Conservation (phyloP, 225 moss, liverwort and hornwort genomes). For the Polytrichum commune region DNA sequence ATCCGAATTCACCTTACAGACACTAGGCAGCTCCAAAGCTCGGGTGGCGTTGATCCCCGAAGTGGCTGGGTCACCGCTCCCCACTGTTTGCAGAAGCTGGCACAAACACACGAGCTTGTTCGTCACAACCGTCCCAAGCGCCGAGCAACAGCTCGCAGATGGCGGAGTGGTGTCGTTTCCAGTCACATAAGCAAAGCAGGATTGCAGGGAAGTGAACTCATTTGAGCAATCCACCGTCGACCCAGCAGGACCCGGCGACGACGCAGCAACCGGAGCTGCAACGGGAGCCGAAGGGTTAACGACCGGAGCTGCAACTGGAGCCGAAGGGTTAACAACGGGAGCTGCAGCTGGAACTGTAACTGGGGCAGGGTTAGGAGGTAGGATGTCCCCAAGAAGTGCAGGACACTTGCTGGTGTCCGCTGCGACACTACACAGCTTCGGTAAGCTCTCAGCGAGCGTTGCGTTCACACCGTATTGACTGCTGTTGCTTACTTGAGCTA, state of each 20-base stretch:
- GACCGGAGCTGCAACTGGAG: neutral
- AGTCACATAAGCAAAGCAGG: slow-evolving; percentile 30
- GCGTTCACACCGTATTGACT: slow-evolving; percentile 42
- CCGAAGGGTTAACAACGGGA: neutral
- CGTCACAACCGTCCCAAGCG: slow-evolving; percentile 27
- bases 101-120: slow-evolving; percentile 37
- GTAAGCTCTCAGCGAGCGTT: slow-evolving; percentile 36
- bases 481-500: slow-evolving; percentile 30
- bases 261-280: neutral
- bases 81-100: slow-evolving; percentile 24
- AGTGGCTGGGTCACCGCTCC: slow-evolving; percentile 6
- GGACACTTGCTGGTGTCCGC: slow-evolving; percentile 35
- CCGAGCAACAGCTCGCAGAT: slow-evolving; percentile 23
- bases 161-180: slow-evolving; percentile 21
- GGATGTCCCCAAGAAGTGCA: slow-evolving; percentile 28
- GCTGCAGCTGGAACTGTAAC: neutral
- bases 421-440: slow-evolving; percentile 31
- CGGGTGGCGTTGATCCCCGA: slow-evolving; percentile 28
- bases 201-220: slow-evolving; percentile 23
- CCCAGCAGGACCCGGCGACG: slow-evolving; percentile 7
- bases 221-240: slow-evolving; percentile 26
- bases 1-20: slow-evolving; percentile 14
- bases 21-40: slow-evolving; percentile 20
- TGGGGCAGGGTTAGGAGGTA: neutral
- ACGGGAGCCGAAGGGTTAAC: slow-evolving; percentile 4